Evolutionary conservation across 208 protist species (phyloP).

Genomic region (Trypanosoma melophagium): DNA sequence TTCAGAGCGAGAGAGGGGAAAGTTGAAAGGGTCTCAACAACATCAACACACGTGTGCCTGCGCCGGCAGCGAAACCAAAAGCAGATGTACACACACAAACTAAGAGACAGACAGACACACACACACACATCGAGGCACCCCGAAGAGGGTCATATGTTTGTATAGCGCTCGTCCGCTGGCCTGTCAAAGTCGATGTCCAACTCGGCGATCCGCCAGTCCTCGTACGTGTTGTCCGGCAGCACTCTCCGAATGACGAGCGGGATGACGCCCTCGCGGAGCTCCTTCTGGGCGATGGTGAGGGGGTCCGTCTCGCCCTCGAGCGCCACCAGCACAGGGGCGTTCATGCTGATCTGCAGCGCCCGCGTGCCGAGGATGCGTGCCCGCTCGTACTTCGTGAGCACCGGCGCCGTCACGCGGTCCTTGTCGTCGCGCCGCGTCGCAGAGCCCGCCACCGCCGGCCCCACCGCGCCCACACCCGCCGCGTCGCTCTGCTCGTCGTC

Average conservation of each 20-base stretch:
- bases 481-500: slow-evolving; percentile 28
- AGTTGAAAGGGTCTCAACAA: too few species aligned
- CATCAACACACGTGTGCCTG: too few species aligned
- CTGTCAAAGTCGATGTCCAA: slow-evolving; percentile 88
- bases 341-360: slow-evolving; percentile 99
- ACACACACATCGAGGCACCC: too few species aligned
- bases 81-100: too few species aligned
- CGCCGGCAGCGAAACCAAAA: too few species aligned
- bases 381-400: slow-evolving; percentile 99
- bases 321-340: slow-evolving; percentile 97
- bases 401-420: slow-evolving; percentile 94
- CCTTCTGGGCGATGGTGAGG: slow-evolving; percentile 97
- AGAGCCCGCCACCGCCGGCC: slow-evolving; percentile 47
- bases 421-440: slow-evolving; percentile 37
- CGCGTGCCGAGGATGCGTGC: slow-evolving; percentile 97
- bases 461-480: slow-evolving; percentile 48
- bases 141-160: slow-evolving; percentile 50
- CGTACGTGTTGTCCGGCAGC: slow-evolving; percentile 94
- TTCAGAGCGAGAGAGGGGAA: too few species aligned
- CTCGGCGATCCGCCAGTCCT: slow-evolving; percentile 88
- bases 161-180: slow-evolving; percentile 86
- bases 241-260: slow-evolving; percentile 98
- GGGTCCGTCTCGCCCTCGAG: slow-evolving; percentile 98
- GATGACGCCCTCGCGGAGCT: slow-evolving; percentile 96
- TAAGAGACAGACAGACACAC: too few species aligned